phyloP scores from a whole-genome alignment of 208 protist genomes.

The Trypanosoma melophagium region DNA sequence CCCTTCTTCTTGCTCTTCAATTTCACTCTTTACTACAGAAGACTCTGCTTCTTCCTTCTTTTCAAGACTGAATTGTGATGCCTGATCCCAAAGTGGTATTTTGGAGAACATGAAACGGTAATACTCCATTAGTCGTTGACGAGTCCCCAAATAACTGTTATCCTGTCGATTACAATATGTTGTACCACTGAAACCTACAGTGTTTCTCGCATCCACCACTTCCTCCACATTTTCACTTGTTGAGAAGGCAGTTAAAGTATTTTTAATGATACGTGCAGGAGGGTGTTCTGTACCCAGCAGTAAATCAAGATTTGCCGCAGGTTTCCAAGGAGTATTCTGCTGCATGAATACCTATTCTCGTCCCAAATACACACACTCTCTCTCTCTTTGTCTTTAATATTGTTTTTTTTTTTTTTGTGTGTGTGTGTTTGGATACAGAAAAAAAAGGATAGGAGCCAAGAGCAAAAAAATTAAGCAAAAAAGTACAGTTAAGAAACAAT shows the following conservation, averaged over 20 bases:
- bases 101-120: conserved; percentile 70
- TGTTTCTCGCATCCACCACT: conserved; percentile 65
- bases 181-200: conserved; percentile 58
- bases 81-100: conserved; percentile 43
- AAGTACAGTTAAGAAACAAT: too few species aligned
- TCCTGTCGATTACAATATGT: conserved; percentile 79
- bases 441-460: too few species aligned
- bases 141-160: conserved; percentile 14
- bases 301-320: conserved; percentile 59
- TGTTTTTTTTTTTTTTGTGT: neutral
- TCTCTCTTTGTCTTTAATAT: neutral
- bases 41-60: conserved; percentile 15
- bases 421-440: too few species aligned
- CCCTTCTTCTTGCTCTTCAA: neutral
- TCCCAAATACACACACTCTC: neutral
- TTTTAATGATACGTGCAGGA: conserved; percentile 42
- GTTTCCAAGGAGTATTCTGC: conserved; percentile 46
- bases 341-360: conserved; percentile 18
- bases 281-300: conserved; percentile 61
- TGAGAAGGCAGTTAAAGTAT: conserved; percentile 13
- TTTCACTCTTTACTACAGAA: conserved; percentile 20
- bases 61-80: conserved; percentile 4
- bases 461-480: too few species aligned
- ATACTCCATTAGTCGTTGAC: conserved; percentile 44
- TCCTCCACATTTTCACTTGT: conserved; percentile 8